Evolutionary conservation across 345 rosid species (phyloP).

Genomic region (Arabis hirsuta): DNA sequence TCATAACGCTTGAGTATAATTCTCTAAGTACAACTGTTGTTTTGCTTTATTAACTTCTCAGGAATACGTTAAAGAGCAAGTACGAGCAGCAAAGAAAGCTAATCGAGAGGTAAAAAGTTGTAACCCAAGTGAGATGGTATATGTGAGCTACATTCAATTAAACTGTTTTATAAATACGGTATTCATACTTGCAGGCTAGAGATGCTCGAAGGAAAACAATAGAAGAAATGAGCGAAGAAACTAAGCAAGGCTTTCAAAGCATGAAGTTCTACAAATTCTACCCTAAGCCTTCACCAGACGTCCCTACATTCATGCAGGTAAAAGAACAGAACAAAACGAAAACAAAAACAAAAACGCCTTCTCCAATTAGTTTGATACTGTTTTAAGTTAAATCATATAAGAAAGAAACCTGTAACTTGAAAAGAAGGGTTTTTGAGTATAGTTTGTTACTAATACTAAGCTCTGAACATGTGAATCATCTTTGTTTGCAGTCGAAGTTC

Average conservation of each 20-base stretch:
- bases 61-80: slow-evolving; percentile 84
- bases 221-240: slow-evolving; percentile 85
- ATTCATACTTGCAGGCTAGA: slow-evolving; percentile 62
- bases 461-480: background rate
- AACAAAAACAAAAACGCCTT: background rate
- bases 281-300: slow-evolving; percentile 66
- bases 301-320: slow-evolving; percentile 71
- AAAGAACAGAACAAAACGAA: background rate
- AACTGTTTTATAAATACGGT: slow-evolving; percentile 5
- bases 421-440: background rate
- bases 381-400: background rate
- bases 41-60: slow-evolving; percentile 33
- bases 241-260: slow-evolving; percentile 60
- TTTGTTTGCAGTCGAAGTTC: slow-evolving; percentile 66
- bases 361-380: background rate
- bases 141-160: background rate
- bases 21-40: slow-evolving; percentile 3
- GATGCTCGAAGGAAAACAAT: slow-evolving; percentile 80
- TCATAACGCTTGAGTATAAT: background rate
- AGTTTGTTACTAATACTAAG: background rate
- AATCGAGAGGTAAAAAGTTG: slow-evolving; percentile 66
- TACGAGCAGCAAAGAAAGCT: slow-evolving; percentile 85
- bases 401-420: background rate
- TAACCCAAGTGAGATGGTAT: background rate
- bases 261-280: slow-evolving; percentile 96